A percentile compares a stretch with the other conserved stretches of the same genome.
phyloP scores from a whole-genome alignment of 208 protist species.

The Novymonas esmeraldas region DNA sequence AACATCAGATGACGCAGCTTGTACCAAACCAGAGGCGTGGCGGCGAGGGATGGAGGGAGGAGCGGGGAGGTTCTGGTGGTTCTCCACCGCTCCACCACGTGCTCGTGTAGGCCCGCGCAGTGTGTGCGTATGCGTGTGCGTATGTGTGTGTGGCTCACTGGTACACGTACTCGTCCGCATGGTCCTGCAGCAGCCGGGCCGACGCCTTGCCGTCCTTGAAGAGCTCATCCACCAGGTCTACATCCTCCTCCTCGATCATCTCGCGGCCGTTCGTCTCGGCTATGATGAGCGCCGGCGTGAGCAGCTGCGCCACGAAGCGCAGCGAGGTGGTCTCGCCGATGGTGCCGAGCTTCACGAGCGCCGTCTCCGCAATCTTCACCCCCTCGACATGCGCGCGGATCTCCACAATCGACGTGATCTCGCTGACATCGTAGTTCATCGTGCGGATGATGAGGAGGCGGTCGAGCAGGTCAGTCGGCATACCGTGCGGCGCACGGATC shows the following conservation, averaged over 20 bases:
- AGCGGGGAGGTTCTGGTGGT: no score
- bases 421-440: constrained; percentile 94
- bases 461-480: constrained; percentile 99
- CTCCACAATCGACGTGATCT: constrained; percentile 96
- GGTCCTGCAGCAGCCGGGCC: constrained; percentile 82
- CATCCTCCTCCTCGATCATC: constrained; percentile 91
- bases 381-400: constrained; percentile 96
- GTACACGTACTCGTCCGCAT: constrained; percentile 92
- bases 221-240: constrained; percentile 95
- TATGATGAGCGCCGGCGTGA: constrained; percentile 97
- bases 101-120: no score
- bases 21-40: no score
- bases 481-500: constrained; percentile 98
- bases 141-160: constrained; percentile 47
- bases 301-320: constrained; percentile 97
- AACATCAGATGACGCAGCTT: neutral
- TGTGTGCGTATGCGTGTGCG: neutral
- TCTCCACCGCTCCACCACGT: no score
- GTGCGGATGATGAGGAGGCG: constrained; percentile 99
- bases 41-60: no score
- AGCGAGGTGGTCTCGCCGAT: constrained; percentile 96
- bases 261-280: constrained; percentile 95
- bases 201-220: constrained; percentile 98
- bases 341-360: constrained; percentile 88
- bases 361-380: constrained; percentile 93